These are phyloP conservation scores for Pseudocercospora vitis DNA, from an alignment of 2,329 filamentous ascomycete species.

Conservation along the genomic window DNA sequence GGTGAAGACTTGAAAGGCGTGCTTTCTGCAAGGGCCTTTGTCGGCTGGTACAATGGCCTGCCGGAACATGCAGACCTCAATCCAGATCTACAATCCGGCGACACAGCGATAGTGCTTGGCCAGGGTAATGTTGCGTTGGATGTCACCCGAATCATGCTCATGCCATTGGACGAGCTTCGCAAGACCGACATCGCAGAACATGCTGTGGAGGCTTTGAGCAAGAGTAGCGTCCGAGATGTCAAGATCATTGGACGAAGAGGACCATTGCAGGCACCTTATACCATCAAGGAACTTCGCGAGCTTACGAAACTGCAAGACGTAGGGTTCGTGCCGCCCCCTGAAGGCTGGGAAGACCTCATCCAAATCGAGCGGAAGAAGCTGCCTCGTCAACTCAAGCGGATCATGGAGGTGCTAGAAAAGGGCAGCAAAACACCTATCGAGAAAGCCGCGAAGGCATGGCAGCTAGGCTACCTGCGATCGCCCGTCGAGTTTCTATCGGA, in stretches of 20 bases:
- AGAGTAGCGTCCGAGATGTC: constrained; percentile 74
- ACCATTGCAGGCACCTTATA: constrained; percentile 81
- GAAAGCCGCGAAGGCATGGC: constrained; percentile 68
- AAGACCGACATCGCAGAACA: constrained; percentile 88
- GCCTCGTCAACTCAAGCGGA: constrained; percentile 70
- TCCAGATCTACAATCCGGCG: constrained; percentile 72
- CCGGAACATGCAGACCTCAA: constrained; percentile 73
- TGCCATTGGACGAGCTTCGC: constrained; percentile 68
- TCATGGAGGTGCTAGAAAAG: constrained; percentile 79
- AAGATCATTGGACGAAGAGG: constrained; percentile 87
- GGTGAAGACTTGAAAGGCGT: constrained; percentile 78
- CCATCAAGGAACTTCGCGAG: constrained; percentile 91
- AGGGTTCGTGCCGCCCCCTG: constrained; percentile 61
- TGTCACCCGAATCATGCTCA: constrained; percentile 82
- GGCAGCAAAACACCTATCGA: constrained; percentile 59
- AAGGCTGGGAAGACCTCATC: constrained; percentile 35
- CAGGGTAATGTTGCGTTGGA: constrained; percentile 97
- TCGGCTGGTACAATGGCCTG: constrained; percentile 97
- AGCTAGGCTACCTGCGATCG: constrained; percentile 79
- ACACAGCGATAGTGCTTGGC: constrained; percentile 84
- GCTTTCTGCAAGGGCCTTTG: constrained; percentile 86
- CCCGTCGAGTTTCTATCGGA: constrained; percentile 66
- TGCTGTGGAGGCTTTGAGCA: constrained; percentile 70
- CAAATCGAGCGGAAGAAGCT: constrained; percentile 64
- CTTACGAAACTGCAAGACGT: constrained; percentile 74